phyloP scores from a whole-genome alignment of 495 filamentous ascomycete species.

The Aspergillus biplanus region DNA sequence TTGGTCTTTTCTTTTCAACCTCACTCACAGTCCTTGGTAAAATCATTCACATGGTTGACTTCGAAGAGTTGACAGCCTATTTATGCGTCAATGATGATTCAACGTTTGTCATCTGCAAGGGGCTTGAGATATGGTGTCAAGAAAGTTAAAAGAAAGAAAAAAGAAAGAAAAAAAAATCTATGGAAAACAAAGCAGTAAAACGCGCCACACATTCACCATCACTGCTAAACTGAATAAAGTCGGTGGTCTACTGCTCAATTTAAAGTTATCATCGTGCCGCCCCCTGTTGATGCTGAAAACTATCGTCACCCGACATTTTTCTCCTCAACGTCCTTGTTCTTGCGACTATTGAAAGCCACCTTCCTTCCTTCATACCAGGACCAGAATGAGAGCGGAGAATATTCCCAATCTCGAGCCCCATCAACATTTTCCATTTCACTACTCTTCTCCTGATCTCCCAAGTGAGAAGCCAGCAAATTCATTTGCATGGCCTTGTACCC shows the following conservation, averaged over 20 bases:
- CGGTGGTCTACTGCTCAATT: not conserved
- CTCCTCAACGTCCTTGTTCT: not conserved
- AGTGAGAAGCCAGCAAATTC: not conserved
- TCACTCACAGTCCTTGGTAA: not conserved
- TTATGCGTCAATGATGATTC: not conserved
- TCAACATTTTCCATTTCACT: not conserved
- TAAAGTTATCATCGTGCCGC: not conserved
- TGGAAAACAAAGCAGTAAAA: not conserved
- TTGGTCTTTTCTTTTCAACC: not conserved
- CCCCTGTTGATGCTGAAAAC: not conserved
- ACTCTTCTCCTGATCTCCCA: not conserved
- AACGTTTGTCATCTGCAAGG: not conserved
- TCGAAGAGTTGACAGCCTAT: not conserved
- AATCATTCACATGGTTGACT: not conserved
- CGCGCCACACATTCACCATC: not conserved
- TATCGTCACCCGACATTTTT: not conserved
- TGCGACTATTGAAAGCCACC: not conserved
- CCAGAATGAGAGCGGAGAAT: not conserved
- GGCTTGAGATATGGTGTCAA: not conserved
- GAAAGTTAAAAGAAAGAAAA: not conserved
- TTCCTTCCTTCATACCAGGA: not conserved
- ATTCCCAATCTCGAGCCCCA: not conserved
- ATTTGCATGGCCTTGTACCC: not conserved
- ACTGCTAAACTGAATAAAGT: not conserved
- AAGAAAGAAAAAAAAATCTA: not conserved